Conservation (phyloP, 2,329 filamentous ascomycete species). For the Fusarium burgessii region DNA sequence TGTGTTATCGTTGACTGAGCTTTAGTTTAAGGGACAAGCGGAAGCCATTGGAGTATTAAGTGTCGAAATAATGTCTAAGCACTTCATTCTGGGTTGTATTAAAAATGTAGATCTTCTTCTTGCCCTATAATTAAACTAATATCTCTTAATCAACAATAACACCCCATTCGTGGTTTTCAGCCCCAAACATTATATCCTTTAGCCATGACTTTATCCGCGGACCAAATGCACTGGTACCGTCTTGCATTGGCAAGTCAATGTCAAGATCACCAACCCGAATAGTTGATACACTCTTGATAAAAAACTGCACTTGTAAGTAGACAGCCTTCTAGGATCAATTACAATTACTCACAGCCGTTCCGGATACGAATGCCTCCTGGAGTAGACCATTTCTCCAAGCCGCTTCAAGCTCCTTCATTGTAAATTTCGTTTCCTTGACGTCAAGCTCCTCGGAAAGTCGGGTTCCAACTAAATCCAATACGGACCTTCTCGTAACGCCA, state of each 20-base stretch:
- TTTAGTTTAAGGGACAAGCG: too few relatives aligned
- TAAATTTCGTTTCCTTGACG: neutral
- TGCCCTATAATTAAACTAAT: rapidly evolving
- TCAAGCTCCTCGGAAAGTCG: rapidly evolving
- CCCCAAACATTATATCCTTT: neutral
- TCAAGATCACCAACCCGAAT: neutral
- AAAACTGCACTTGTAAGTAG: neutral
- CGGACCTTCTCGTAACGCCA: neutral
- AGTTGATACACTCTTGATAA: neutral
- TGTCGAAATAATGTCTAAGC: too few relatives aligned
- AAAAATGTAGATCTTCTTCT: too few relatives aligned
- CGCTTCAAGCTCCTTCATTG: rapidly evolving
- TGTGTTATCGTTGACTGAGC: too few relatives aligned
- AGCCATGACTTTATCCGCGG: neutral
- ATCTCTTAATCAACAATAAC: neutral
- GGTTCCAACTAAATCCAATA: neutral
- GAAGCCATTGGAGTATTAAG: too few relatives aligned
- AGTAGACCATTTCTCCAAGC: neutral
- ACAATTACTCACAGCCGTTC: neutral
- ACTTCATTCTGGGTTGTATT: too few relatives aligned
- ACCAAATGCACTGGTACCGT: neutral
- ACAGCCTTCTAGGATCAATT: rapidly evolving
- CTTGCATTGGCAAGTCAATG: neutral
- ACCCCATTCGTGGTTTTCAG: neutral
- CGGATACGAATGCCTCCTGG: neutral